These are phyloP conservation scores for Daedaleopsis nitida DNA, from an alignment of 768 basidiomycete species.

Conservation along the genomic window DNA sequence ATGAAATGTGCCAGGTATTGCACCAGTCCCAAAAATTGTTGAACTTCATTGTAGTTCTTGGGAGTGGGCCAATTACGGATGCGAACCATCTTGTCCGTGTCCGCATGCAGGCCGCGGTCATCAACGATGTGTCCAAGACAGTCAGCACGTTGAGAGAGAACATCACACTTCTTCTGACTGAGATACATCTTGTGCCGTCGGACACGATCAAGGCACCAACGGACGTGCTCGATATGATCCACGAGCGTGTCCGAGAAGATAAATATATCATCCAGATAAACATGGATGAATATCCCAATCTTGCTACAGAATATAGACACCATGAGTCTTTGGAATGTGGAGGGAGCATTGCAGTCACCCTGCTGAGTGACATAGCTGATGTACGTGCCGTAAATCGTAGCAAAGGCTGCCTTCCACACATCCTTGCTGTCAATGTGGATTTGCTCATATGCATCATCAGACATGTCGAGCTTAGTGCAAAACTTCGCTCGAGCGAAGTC, in stretches of 20 bases:
- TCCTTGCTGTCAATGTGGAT: conserved; percentile 34
- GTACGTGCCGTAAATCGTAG: conserved; percentile 38
- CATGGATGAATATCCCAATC: conserved; percentile 42
- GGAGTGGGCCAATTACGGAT: conserved; percentile 39
- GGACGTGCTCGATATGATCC: conserved; percentile 42
- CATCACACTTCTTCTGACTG: conserved; percentile 34
- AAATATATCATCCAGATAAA: conserved; percentile 49
- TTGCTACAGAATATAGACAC: conserved; percentile 39
- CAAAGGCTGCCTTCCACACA: conserved; percentile 35
- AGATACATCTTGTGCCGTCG: conserved; percentile 34
- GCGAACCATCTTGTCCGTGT: conserved; percentile 36
- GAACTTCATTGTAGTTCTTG: conserved; percentile 36
- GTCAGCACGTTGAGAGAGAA: conserved; percentile 33
- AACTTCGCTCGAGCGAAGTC: too few species aligned
- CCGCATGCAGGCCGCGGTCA: conserved; percentile 38
- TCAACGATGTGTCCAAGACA: conserved; percentile 45
- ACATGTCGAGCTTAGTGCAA: background rate
- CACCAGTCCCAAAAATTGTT: conserved; percentile 43
- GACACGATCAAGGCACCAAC: conserved; percentile 33
- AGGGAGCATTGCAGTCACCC: conserved; percentile 47
- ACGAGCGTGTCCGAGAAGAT: conserved; percentile 39
- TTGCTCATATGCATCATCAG: conserved; percentile 40
- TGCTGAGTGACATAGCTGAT: conserved; percentile 44
- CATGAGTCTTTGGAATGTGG: conserved; percentile 50
- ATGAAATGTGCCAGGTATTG: conserved; percentile 41